These are phyloP conservation scores for Candida ulmi DNA, from an alignment of 805 yeast genomes.

Conservation along the genomic window DNA sequence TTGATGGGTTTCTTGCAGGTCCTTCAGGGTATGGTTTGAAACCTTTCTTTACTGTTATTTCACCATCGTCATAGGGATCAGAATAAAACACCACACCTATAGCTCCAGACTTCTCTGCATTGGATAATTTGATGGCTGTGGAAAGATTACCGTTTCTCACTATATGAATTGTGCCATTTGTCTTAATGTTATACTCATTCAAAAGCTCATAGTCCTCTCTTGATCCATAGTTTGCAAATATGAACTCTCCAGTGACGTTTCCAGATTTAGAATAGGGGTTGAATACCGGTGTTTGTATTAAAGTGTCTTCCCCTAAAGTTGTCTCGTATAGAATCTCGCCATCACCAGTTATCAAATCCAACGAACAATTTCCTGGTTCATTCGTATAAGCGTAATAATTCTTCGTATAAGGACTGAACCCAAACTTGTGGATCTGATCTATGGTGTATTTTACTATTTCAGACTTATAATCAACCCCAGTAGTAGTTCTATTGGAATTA, in stretches of 20 bases:
- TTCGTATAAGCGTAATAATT: slow-evolving; percentile 53
- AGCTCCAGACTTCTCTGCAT: slow-evolving; percentile 61
- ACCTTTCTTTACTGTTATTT: slow-evolving; percentile 50
- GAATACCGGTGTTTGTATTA: slow-evolving; percentile 47
- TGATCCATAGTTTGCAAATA: slow-evolving; percentile 59
- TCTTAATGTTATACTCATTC: slow-evolving; percentile 32
- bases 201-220: slow-evolving; percentile 46
- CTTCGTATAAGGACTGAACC: slow-evolving; percentile 45
- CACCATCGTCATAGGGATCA: slow-evolving; percentile 57
- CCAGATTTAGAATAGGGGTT: slow-evolving; percentile 66
- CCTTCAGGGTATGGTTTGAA: slow-evolving; percentile 56
- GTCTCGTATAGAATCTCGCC: slow-evolving; percentile 40
- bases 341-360: slow-evolving; percentile 30
- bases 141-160: slow-evolving; percentile 45
- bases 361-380: slow-evolving; percentile 41
- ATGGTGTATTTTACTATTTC: slow-evolving; percentile 43
- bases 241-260: slow-evolving; percentile 46
- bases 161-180: slow-evolving; percentile 54
- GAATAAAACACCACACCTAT: slow-evolving; percentile 45
- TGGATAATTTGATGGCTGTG: slow-evolving; percentile 51
- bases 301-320: slow-evolving; percentile 38
- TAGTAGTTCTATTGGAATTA: too few species aligned
- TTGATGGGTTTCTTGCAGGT: slow-evolving; percentile 55
- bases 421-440: slow-evolving; percentile 43
- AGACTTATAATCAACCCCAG: slow-evolving; percentile 45